Evolutionary conservation across 2,329 filamentous ascomycete genomes (phyloP).

Genomic region (Hypoxylon sp.): DNA sequence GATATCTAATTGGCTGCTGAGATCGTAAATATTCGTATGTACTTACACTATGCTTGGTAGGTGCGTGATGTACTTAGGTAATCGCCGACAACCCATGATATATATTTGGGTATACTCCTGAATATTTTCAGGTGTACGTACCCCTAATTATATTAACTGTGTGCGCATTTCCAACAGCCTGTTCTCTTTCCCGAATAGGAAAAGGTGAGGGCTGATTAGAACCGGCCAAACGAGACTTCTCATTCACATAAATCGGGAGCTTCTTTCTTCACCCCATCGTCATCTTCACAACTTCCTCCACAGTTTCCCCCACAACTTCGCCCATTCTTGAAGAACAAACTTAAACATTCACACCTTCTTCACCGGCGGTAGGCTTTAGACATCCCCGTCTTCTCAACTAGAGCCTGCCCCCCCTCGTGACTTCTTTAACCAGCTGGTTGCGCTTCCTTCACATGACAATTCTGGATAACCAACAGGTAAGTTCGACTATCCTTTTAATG

Average conservation of each 20-base stretch:
- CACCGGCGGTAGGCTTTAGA: neutral
- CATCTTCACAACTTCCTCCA: neutral
- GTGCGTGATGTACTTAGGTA: neutral
- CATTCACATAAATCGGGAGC: neutral
- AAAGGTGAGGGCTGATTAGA: slow-evolving; percentile 1
- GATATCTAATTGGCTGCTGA: neutral
- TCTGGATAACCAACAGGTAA: slow-evolving; percentile 26
- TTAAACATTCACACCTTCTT: neutral
- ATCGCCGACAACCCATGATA: no score
- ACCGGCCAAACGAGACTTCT: neutral
- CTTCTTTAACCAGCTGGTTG: neutral
- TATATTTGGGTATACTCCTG: no score
- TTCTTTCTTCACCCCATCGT: neutral
- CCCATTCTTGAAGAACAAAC: neutral
- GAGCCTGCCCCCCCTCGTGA: neutral
- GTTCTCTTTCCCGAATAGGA: neutral
- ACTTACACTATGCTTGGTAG: neutral
- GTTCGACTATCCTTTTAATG: slow-evolving; percentile 21
- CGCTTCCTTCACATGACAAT: neutral
- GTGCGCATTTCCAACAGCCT: neutral
- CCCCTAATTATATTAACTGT: neutral
- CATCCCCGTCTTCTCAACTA: neutral
- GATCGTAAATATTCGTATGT: neutral
- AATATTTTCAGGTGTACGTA: neutral
- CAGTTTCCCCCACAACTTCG: neutral